phyloP scores from a whole-genome alignment of 208 protist genomes.

The Spironucleus salmonicida region DNA sequence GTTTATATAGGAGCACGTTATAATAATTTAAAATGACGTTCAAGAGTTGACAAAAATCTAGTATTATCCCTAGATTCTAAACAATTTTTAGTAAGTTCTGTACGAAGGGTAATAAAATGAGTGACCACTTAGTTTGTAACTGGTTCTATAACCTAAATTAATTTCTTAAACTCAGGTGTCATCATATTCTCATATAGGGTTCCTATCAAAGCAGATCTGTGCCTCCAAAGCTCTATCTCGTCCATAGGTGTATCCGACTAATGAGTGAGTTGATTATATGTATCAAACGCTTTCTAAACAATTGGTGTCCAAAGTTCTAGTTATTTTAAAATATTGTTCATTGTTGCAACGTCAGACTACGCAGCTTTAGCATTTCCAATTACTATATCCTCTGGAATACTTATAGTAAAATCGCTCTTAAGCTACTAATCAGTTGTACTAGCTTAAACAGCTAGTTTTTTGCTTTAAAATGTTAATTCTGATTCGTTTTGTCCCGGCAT shows the following conservation, averaged over 20 bases:
- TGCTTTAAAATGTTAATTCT: slow-evolving; percentile 17
- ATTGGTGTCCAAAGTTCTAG: slow-evolving; percentile 66
- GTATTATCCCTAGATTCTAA: slow-evolving; percentile 93
- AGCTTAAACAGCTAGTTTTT: slow-evolving; percentile 50
- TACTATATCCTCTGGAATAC: slow-evolving; percentile 58
- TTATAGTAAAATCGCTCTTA: slow-evolving; percentile 58
- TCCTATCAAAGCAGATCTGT: slow-evolving; percentile 73
- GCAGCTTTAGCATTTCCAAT: slow-evolving; percentile 41
- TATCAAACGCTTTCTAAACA: slow-evolving; percentile 65
- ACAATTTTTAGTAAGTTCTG: slow-evolving; percentile 74
- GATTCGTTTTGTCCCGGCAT: neutral
- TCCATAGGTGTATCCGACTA: slow-evolving; percentile 61
- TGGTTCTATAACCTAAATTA: slow-evolving; percentile 65
- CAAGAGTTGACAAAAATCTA: slow-evolving; percentile 88
- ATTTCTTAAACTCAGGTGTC: slow-evolving; percentile 66
- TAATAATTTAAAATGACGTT: slow-evolving; percentile 86
- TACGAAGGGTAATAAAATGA: slow-evolving; percentile 50
- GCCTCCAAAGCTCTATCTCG: slow-evolving; percentile 87
- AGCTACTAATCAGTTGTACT: slow-evolving; percentile 62
- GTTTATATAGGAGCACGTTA: slow-evolving; percentile 53
- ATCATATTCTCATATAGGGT: slow-evolving; percentile 86
- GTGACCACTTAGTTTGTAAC: slow-evolving; percentile 65
- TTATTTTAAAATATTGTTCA: slow-evolving; percentile 62
- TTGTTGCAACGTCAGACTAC: slow-evolving; percentile 57
- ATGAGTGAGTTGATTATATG: slow-evolving; percentile 56